These are phyloP conservation scores for Amniculicola lignicola DNA, from an alignment of 495 filamentous ascomycete species.

Conservation along the genomic window DNA sequence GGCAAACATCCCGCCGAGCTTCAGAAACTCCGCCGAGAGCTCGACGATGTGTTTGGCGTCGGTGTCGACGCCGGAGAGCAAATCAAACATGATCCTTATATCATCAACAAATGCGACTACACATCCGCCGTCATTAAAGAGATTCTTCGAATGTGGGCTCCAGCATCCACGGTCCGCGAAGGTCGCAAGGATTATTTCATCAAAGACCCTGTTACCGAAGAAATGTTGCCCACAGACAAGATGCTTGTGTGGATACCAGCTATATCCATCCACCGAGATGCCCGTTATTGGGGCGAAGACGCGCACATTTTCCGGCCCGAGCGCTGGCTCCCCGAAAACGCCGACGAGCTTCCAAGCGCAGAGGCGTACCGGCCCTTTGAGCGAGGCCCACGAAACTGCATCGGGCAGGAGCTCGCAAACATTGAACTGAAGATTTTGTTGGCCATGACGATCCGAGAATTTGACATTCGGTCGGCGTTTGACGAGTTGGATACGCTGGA, in stretches of 20 bases:
- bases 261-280: constrained; percentile 28
- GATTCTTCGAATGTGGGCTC: constrained; percentile 33
- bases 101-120: constrained; percentile 38
- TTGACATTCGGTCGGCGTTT: constrained; percentile 34
- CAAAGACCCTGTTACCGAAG: constrained; percentile 32
- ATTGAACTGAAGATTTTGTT: constrained; percentile 40
- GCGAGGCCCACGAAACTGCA: constrained; percentile 39
- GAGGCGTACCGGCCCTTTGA: constrained; percentile 38
- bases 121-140: constrained; percentile 37
- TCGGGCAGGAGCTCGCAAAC: constrained; percentile 42
- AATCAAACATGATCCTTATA: constrained; percentile 18
- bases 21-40: constrained; percentile 40
- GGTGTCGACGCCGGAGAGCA: constrained; percentile 17
- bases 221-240: constrained; percentile 38
- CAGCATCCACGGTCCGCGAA: constrained; percentile 30
- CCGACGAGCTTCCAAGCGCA: constrained; percentile 9
- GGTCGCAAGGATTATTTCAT: constrained; percentile 30
- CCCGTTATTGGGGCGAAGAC: constrained; percentile 12
- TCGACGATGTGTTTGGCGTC: constrained; percentile 40
- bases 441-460: constrained; percentile 31
- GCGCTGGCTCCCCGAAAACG: constrained; percentile 25
- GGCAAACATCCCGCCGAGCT: constrained; percentile 39
- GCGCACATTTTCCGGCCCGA: constrained; percentile 22
- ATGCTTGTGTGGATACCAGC: constrained; percentile 33
- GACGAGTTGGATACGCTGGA: constrained; percentile 28